Conservation (phyloP, 2,329 filamentous ascomycete species). For the Nemania sp. region DNA sequence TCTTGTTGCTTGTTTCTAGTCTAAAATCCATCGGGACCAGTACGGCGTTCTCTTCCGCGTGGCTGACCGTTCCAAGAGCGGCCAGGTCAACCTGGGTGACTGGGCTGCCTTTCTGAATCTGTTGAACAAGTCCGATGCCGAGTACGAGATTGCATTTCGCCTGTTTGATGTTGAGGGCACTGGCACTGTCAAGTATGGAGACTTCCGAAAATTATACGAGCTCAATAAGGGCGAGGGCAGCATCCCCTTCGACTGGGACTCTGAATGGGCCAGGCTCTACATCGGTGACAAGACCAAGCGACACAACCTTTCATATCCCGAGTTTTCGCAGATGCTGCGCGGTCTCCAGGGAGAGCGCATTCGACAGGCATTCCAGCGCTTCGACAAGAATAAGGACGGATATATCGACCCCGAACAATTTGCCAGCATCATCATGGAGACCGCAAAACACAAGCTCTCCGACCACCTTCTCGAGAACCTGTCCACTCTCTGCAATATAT, state of each 20-base stretch:
- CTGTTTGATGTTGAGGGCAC: constrained; percentile 87
- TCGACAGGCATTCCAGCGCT: constrained; percentile 88
- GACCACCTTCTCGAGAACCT: constrained; percentile 93
- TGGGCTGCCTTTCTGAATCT: constrained; percentile 96
- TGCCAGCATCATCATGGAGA: constrained; percentile 93
- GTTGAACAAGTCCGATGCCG: constrained; percentile 89
- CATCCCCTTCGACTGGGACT: constrained; percentile 96
- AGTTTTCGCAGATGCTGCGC: constrained; percentile 97
- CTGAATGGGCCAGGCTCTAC: constrained; percentile 94
- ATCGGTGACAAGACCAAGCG: constrained; percentile 85
- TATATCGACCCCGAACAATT: constrained; percentile 97
- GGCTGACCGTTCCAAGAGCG: constrained; percentile 77
- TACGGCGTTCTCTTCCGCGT: constrained; percentile 92
- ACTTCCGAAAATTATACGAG: constrained; percentile 84
- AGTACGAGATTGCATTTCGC: constrained; percentile 98
- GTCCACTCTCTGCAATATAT: constrained; percentile 92
- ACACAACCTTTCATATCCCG: constrained; percentile 90
- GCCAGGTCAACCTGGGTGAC: constrained; percentile 78
- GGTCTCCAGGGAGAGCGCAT: constrained; percentile 95
- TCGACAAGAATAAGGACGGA: constrained; percentile 89
- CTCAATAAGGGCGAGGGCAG: constrained; percentile 82
- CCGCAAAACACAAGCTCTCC: constrained; percentile 92
- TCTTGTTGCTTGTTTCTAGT: constrained; percentile 55
- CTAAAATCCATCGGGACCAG: constrained; percentile 95
- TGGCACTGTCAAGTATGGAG: constrained; percentile 86